These are phyloP conservation scores for Candida piceae DNA, from an alignment of 805 yeast genomes.

Conservation along the genomic window DNA sequence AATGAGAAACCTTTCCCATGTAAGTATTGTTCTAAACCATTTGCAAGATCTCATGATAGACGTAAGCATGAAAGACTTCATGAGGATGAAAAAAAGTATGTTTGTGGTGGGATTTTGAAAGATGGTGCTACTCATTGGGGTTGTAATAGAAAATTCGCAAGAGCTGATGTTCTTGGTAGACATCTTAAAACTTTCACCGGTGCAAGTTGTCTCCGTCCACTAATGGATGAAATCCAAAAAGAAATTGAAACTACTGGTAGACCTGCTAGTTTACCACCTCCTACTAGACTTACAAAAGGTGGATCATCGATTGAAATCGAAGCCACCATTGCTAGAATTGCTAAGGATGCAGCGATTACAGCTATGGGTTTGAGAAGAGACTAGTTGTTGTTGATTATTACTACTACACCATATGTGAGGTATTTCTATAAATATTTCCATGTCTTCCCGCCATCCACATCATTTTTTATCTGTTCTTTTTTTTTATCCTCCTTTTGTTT, in stretches of 20 bases:
- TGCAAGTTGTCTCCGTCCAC: constrained; percentile 58
- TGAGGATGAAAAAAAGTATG: constrained; percentile 64
- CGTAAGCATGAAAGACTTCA: constrained; percentile 75
- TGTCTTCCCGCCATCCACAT: no score
- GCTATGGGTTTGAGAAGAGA: no score
- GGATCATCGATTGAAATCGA: constrained; percentile 9
- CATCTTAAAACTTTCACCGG: constrained; percentile 78
- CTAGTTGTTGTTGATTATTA: background rate
- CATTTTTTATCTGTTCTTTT: no score
- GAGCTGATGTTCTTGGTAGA: constrained; percentile 73
- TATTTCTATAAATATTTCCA: no score
- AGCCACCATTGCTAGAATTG: constrained; percentile 13
- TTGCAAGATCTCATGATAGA: constrained; percentile 74
- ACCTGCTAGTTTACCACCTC: background rate
- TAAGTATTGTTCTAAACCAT: constrained; percentile 56
- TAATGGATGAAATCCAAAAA: constrained; percentile 47
- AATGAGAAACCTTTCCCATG: constrained; percentile 69
- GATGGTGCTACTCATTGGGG: constrained; percentile 67
- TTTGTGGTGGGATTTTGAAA: constrained; percentile 55
- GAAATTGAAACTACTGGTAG: constrained; percentile 1
- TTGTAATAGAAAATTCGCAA: constrained; percentile 66
- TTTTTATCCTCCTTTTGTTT: no score
- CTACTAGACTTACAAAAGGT: background rate
- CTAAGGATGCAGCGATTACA: constrained; percentile 16
- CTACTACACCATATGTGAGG: no score